phyloP scores from a whole-genome alignment of 1,284 basidiomycete genomes.

The Porogramme epimiltina region DNA sequence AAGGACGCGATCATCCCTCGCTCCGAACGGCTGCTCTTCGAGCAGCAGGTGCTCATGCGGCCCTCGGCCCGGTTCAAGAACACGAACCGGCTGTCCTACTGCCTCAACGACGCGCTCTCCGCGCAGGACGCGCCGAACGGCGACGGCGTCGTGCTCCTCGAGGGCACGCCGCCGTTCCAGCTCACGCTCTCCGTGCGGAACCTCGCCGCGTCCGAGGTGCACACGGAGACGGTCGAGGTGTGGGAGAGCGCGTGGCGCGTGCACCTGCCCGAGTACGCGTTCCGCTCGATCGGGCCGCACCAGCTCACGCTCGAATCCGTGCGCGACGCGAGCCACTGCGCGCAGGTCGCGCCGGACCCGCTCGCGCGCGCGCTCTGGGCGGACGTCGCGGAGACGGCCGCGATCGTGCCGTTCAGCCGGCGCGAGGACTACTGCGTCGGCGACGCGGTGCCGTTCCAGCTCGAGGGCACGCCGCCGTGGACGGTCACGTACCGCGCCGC shows the following conservation, averaged over 20 bases:
- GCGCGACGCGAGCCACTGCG: slow-evolving; percentile 79
- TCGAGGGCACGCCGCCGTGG: slow-evolving; percentile 97
- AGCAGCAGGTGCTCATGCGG: slow-evolving; percentile 79
- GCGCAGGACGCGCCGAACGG: slow-evolving; percentile 50
- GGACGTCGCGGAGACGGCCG: slow-evolving; percentile 93
- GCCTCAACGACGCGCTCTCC: slow-evolving; percentile 69
- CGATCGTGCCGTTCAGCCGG: slow-evolving; percentile 83
- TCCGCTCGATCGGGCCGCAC: slow-evolving; percentile 81
- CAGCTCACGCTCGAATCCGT: slow-evolving; percentile 77
- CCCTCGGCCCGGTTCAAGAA: slow-evolving; percentile 80
- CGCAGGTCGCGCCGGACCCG: slow-evolving; percentile 69
- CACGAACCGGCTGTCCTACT: slow-evolving; percentile 70
- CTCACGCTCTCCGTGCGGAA: slow-evolving; percentile 78
- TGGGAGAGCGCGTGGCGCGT: slow-evolving; percentile 74
- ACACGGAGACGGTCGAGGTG: slow-evolving; percentile 60
- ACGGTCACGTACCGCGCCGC: slow-evolving; percentile 87
- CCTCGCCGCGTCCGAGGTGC: slow-evolving; percentile 65
- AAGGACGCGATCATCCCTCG: slow-evolving; percentile 62
- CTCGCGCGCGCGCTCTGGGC: slow-evolving; percentile 69
- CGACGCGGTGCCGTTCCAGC: slow-evolving; percentile 87
- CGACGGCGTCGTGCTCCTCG: slow-evolving; percentile 65
- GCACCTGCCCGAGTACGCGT: slow-evolving; percentile 70
- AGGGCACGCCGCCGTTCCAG: slow-evolving; percentile 89
- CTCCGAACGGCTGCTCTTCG: slow-evolving; percentile 68
- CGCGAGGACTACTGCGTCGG: slow-evolving; percentile 89